Percentiles rank a stretch among this genome's conserved stretches.
Conservation (phyloP, 108 stramenopile species). For the Nitzschia sp. region DNA sequence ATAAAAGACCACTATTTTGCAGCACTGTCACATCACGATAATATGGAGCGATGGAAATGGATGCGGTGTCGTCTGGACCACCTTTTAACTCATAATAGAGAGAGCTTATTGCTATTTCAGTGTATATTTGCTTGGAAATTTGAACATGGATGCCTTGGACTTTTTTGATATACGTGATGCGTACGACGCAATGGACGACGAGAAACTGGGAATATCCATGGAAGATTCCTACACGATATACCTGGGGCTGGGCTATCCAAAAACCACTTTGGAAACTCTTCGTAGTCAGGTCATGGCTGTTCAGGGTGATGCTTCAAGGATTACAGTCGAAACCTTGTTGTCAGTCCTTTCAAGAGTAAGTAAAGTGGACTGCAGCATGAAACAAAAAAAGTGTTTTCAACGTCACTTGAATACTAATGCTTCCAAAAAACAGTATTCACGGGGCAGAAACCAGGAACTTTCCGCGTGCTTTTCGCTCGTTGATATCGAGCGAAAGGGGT, state of each 20-base stretch:
- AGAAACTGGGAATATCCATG: slow-evolving; percentile 28
- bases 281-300: not conserved
- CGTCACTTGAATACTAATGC: not conserved
- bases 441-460: slow-evolving; percentile 5
- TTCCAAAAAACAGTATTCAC: not conserved
- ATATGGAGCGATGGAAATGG: no score
- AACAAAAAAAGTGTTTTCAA: not conserved
- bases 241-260: slow-evolving; percentile 36
- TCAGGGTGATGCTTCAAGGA: not conserved
- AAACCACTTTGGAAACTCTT: not conserved
- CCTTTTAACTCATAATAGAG: no score
- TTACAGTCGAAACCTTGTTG: not conserved
- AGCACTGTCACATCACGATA: no score
- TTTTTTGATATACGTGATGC: slow-evolving; percentile 30
- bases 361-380: slow-evolving; percentile 1
- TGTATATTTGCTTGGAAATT: no score
- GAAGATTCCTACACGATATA: slow-evolving; percentile 29
- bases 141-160: not conserved
- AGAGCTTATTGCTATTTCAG: no score
- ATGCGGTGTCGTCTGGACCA: no score
- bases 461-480: slow-evolving; percentile 12
- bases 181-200: slow-evolving; percentile 35
- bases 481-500: slow-evolving; percentile 21
- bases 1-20: no score
- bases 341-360: not conserved